A percentile compares a stretch with the other conserved stretches of the same genome.
These are phyloP conservation scores for Closterium sp. DNA, from an alignment of 139 green algal species.

Conservation along the genomic window DNA sequence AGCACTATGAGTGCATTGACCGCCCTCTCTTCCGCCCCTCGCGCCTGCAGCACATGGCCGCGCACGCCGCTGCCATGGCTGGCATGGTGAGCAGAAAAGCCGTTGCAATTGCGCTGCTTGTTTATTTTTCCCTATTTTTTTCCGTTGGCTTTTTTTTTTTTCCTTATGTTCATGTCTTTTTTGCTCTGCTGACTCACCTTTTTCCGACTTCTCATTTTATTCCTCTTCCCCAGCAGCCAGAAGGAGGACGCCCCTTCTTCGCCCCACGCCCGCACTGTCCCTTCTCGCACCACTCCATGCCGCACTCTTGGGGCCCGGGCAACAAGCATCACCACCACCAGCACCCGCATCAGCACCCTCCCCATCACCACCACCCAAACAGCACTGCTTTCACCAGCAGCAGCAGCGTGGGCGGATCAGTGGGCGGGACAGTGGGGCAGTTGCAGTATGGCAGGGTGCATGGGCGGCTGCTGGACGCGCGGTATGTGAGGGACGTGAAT, in stretches of 20 bases:
- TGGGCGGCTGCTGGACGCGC: conserved; percentile 30
- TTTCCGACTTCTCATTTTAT: too few species aligned
- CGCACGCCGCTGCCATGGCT: neutral
- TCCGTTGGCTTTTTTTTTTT: too few species aligned
- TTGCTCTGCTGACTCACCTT: too few species aligned
- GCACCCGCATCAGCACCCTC: too few species aligned
- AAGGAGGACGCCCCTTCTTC: neutral
- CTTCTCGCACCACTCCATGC: neutral
- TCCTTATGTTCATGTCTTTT: too few species aligned
- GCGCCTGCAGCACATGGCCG: neutral
- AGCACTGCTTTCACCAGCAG: neutral
- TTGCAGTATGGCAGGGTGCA: neutral
- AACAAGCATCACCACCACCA: neutral
- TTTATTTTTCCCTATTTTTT: too few species aligned
- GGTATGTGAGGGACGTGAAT: conserved; percentile 50
- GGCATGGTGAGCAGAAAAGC: neutral
- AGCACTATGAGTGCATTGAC: neutral
- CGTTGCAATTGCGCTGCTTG: too few species aligned
- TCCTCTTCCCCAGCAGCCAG: neutral
- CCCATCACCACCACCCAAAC: too few species aligned
- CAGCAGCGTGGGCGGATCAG: neutral
- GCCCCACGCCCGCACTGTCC: neutral
- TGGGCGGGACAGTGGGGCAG: neutral
- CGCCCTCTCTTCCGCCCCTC: neutral
- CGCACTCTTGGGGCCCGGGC: neutral